Percentiles rank a stretch among this genome's conserved stretches.
Conservation (phyloP, 352 stramenopile species). For the Pythium dissimile region DNA sequence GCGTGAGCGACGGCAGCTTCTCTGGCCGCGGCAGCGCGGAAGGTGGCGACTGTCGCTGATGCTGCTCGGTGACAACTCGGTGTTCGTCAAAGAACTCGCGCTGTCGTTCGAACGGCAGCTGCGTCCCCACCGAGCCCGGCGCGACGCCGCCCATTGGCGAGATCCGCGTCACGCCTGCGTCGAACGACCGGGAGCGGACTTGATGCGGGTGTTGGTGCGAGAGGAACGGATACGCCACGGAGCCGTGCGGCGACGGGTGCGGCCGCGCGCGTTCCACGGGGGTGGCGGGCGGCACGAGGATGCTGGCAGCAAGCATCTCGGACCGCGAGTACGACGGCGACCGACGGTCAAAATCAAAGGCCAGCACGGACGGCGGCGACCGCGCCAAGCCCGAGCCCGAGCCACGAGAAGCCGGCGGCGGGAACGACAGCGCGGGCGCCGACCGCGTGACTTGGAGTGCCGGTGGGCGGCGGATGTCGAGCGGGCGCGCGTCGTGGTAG, state of each 20-base stretch:
- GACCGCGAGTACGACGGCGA: neutral
- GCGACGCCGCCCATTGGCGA: constrained; percentile 15
- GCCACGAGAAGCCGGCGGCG: too few relatives aligned
- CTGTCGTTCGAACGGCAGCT: constrained; percentile 1
- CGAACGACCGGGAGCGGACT: constrained; percentile 12
- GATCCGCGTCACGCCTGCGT: constrained; percentile 15
- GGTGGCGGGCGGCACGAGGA: neutral
- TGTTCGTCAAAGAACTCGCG: neutral
- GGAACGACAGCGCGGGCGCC: neutral
- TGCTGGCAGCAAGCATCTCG: neutral
- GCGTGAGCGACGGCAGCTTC: constrained; percentile 14
- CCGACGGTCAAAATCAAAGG: neutral
- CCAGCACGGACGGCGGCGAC: too few relatives aligned
- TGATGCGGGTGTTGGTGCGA: neutral
- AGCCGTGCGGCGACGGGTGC: constrained; percentile 4
- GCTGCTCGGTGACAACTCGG: neutral
- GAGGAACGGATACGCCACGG: constrained; percentile 8
- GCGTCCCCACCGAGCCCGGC: neutral
- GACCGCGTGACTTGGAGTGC: neutral
- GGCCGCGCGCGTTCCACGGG: neutral
- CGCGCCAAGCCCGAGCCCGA: too few relatives aligned
- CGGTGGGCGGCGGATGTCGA: constrained; percentile 2
- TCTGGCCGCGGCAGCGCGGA: neutral
- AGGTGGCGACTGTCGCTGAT: neutral
- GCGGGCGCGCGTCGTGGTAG: neutral